phyloP scores from a whole-genome alignment of 2,329 filamentous ascomycete genomes.

The Cylindrodendrum hubeiense region DNA sequence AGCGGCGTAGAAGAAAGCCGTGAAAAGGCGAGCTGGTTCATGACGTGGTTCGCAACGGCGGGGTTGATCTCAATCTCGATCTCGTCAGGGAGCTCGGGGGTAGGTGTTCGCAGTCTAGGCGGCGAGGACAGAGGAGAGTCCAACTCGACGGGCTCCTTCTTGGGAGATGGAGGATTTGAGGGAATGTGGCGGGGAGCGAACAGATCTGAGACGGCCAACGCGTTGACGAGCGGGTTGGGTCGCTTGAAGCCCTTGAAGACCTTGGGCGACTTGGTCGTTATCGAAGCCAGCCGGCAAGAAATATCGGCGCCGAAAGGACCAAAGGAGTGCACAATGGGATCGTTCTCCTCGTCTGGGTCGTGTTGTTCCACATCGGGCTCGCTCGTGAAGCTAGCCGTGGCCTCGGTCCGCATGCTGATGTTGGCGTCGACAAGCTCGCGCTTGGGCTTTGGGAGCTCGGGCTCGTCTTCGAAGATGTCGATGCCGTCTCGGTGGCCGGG shows the following conservation, averaged over 20 bases:
- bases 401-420: conserved; percentile 64
- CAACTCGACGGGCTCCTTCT: conserved; percentile 4
- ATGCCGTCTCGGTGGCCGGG: conserved; percentile 61
- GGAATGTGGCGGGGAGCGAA: conserved; percentile 40
- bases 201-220: conserved; percentile 41
- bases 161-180: conserved; percentile 24
- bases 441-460: conserved; percentile 54
- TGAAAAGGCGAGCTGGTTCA: conserved; percentile 96
- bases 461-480: conserved; percentile 80
- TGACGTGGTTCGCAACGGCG: conserved; percentile 81
- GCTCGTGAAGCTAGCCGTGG: conserved; percentile 67
- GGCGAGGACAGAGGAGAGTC: conserved; percentile 46
- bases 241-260: conserved; percentile 44
- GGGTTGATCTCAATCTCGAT: conserved; percentile 54
- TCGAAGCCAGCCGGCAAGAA: conserved; percentile 83
- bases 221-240: conserved; percentile 32
- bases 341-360: conserved; percentile 92
- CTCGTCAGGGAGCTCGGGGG: conserved; percentile 37
- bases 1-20: conserved; percentile 91
- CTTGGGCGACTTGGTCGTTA: conserved; percentile 77
- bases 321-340: conserved; percentile 92
- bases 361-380: conserved; percentile 74
- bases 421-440: conserved; percentile 38
- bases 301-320: conserved; percentile 90
- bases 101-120: conserved; percentile 37